phyloP scores from a whole-genome alignment of 768 basidiomycete genomes.

The Dacryopinax primogenitus region DNA sequence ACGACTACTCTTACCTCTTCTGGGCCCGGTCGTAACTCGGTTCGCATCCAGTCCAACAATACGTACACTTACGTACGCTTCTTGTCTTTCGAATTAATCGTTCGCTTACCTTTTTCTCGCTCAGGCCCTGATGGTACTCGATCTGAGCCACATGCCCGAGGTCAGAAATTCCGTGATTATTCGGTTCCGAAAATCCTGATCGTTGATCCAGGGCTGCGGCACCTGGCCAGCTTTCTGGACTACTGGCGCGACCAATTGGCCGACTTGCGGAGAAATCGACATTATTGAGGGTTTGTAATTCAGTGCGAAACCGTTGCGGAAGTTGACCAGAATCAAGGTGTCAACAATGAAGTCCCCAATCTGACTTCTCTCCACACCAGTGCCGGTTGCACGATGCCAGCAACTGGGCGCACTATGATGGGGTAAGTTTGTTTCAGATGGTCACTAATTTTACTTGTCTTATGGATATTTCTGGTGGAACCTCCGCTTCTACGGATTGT shows the following conservation, averaged over 20 bases:
- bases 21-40: constrained; percentile 47
- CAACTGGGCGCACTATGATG: constrained; percentile 10
- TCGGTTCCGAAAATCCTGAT: not conserved
- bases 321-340: constrained; percentile 16
- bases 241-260: constrained; percentile 31
- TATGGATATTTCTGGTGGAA: not conserved
- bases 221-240: constrained; percentile 40
- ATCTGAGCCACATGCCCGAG: constrained; percentile 48
- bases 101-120: constrained; percentile 21
- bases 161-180: constrained; percentile 19
- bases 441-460: not conserved
- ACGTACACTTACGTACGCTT: constrained; percentile 43
- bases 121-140: constrained; percentile 23
- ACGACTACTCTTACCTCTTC: constrained; percentile 35
- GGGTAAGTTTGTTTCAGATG: not conserved
- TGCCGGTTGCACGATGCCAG: constrained; percentile 44
- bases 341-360: constrained; percentile 15
- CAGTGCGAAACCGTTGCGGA: not conserved
- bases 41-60: constrained; percentile 43
- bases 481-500: constrained; percentile 31
- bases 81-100: constrained; percentile 23
- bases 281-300: constrained; percentile 14
- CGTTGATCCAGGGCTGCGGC: constrained; percentile 13
- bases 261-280: constrained; percentile 28
- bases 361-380: constrained; percentile 14